A percentile compares a stretch with the other conserved stretches of the same genome.
phyloP scores from a whole-genome alignment of 2,329 filamentous ascomycete species.

The Beauveria brongniartii region DNA sequence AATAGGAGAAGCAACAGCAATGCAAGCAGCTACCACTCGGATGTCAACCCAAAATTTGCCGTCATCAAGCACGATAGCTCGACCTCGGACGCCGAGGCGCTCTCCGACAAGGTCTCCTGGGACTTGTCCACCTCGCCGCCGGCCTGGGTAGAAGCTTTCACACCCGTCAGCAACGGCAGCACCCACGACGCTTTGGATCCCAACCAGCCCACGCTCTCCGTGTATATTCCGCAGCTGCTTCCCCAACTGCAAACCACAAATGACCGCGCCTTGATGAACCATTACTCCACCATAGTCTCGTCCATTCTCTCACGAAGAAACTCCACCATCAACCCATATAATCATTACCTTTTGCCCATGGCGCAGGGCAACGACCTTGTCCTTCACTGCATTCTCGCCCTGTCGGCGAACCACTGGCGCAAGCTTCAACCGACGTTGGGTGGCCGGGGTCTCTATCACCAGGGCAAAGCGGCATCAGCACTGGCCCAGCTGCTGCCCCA shows the following conservation, averaged over 20 bases:
- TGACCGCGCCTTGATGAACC: conserved; percentile 26
- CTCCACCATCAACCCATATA: conserved; percentile 23
- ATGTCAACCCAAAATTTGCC: background rate
- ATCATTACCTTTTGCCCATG: conserved; percentile 25
- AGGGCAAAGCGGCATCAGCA: conserved; percentile 24
- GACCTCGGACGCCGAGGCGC: conserved; percentile 11
- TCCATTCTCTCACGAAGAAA: conserved; percentile 24
- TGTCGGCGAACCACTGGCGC: conserved; percentile 28
- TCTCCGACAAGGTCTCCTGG: conserved; percentile 18
- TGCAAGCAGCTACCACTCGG: conserved; percentile 12
- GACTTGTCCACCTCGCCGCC: conserved; percentile 16
- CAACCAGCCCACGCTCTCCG: conserved; percentile 17
- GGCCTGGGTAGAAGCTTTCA: conserved; percentile 19
- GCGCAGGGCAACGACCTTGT: conserved; percentile 25
- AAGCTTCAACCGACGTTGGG: conserved; percentile 24
- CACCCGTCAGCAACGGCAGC: conserved; percentile 19
- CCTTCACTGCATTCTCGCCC: conserved; percentile 25
- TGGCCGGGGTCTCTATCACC: conserved; percentile 23
- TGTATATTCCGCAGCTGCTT: conserved; percentile 23
- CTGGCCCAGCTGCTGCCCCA: conserved; percentile 26
- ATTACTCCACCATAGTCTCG: conserved; percentile 26
- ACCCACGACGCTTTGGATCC: conserved; percentile 17
- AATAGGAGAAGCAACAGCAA: conserved; percentile 14
- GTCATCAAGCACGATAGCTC: conserved; percentile 1
- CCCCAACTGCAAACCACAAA: conserved; percentile 22